Evolutionary conservation across 192 early-diverging fungal species (phyloP).

Genomic region (Pilaira anomala): DNA sequence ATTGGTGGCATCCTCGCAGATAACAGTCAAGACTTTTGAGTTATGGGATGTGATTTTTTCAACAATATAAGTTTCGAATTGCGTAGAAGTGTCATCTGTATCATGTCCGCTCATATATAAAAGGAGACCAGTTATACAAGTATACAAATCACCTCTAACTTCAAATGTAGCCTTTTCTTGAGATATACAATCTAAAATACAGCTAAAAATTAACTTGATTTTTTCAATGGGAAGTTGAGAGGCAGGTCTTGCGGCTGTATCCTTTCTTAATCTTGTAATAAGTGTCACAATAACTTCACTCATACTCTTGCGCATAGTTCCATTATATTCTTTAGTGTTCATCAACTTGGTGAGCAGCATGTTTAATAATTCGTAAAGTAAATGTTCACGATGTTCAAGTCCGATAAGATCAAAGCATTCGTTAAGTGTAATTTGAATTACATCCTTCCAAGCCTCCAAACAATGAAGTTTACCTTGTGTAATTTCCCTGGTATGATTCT

Average conservation of each 20-base stretch:
- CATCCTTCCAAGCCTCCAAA: constrained; percentile 79
- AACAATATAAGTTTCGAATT: constrained; percentile 44
- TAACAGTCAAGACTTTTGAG: constrained; percentile 58
- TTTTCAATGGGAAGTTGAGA: constrained; percentile 5
- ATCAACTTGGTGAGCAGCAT: constrained; percentile 54
- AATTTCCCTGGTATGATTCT: constrained; percentile 69
- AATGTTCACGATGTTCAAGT: constrained; percentile 56
- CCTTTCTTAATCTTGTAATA: constrained; percentile 50
- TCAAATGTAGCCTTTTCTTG: constrained; percentile 4
- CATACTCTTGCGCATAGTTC: constrained; percentile 49
- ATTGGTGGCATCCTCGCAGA: constrained; percentile 80
- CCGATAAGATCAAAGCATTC: constrained; percentile 61
- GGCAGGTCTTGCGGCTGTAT: constrained; percentile 33
- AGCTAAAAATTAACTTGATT: constrained; percentile 6
- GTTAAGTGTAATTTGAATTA: constrained; percentile 69
- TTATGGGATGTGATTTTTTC: constrained; percentile 51
- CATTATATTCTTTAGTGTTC: constrained; percentile 38
- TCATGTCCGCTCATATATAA: constrained; percentile 43
- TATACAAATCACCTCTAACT: constrained; percentile 76
- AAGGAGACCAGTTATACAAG: constrained; percentile 65
- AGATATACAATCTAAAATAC: constrained; percentile 10
- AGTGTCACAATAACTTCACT: constrained; percentile 56
- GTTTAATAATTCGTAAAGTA: constrained; percentile 63
- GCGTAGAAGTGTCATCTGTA: constrained; percentile 1
- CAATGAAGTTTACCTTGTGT: constrained; percentile 62